phyloP scores from a whole-genome alignment of 176 grass and related monocot species.

The Carex scoparia region DNA sequence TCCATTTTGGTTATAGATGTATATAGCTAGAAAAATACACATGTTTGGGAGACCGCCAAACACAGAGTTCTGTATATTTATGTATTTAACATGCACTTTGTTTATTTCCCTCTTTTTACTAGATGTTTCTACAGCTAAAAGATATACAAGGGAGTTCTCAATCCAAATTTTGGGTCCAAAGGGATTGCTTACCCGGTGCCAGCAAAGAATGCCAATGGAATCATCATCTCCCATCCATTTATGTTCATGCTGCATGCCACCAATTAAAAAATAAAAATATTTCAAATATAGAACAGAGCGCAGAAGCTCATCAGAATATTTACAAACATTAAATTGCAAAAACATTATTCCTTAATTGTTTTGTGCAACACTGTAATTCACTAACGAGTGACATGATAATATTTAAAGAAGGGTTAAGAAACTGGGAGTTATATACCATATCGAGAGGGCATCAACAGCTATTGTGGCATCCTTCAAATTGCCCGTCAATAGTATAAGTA shows the following conservation, averaged over 20 bases:
- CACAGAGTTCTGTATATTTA: neutral
- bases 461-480: slow-evolving; percentile 74
- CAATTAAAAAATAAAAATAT: neutral
- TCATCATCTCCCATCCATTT: slow-evolving; percentile 94
- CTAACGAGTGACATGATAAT: neutral
- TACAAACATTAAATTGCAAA: neutral
- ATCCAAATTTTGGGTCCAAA: neutral
- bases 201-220: slow-evolving; percentile 85
- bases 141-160: neutral
- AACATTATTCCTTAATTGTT: neutral
- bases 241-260: slow-evolving; percentile 61
- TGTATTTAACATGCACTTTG: neutral
- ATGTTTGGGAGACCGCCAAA: neutral
- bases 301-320: neutral
- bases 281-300: neutral
- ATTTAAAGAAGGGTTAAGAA: neutral
- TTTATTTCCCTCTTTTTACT: neutral
- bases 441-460: slow-evolving; percentile 82
- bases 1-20: neutral
- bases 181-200: slow-evolving; percentile 57
- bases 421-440: slow-evolving; percentile 43
- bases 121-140: neutral
- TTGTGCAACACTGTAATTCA: neutral
- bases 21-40: neutral
- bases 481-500: slow-evolving; percentile 67